These are phyloP conservation scores for Dalechampia spathulata DNA, from an alignment of 441 rosid species.

Conservation along the genomic window DNA sequence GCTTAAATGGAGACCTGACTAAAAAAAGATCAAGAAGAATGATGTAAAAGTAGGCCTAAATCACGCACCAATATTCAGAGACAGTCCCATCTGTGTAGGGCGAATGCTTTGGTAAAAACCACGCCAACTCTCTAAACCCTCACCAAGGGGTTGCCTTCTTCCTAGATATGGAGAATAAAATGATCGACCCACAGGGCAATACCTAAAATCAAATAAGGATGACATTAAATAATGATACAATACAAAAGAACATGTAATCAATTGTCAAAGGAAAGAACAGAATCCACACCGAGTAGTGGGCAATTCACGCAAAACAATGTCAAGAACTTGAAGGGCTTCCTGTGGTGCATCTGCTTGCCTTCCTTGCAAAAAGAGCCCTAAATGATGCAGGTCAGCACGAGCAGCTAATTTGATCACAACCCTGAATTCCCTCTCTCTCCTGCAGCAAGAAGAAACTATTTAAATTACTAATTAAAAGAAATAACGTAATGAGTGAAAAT, in stretches of 20 bases:
- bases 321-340: constrained; percentile 94
- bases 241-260: background rate
- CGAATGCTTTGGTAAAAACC: constrained; percentile 98
- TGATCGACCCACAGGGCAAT: constrained; percentile 84
- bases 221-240: background rate
- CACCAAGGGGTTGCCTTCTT: constrained; percentile 76
- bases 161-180: constrained; percentile 85
- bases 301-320: constrained; percentile 91
- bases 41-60: background rate
- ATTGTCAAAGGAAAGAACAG: constrained; percentile 4
- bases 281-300: constrained; percentile 60
- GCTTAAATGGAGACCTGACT: background rate
- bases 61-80: constrained; percentile 68
- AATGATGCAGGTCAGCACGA: constrained; percentile 84
- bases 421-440: constrained; percentile 72
- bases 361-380: constrained; percentile 81
- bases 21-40: background rate
- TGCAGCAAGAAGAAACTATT: constrained; percentile 24
- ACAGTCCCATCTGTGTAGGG: constrained; percentile 94
- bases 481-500: background rate
- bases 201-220: constrained; percentile 35
- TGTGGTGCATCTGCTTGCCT: constrained; percentile 94
- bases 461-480: background rate
- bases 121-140: constrained; percentile 97
- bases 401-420: constrained; percentile 86